A percentile compares a stretch with the other conserved stretches of the same genome.
phyloP scores from a whole-genome alignment of 1,284 basidiomycete species.

The Ustilago bromivora region DNA sequence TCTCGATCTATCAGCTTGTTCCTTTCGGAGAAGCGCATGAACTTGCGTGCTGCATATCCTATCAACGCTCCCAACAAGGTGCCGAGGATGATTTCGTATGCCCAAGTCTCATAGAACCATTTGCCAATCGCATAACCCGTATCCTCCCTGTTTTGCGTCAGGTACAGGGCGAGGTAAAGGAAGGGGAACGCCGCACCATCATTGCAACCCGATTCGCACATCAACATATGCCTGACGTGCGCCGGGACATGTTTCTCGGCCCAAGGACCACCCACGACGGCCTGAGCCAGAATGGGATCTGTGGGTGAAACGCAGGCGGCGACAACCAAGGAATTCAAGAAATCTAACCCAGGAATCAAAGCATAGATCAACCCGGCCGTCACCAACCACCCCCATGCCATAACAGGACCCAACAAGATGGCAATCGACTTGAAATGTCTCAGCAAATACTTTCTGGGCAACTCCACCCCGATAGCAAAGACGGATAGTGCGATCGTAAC shows the following conservation, averaged over 20 bases:
- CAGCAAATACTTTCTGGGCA: slow-evolving; percentile 77
- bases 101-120: slow-evolving; percentile 68
- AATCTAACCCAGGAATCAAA: slow-evolving; percentile 57
- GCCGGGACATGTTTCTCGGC: slow-evolving; percentile 98
- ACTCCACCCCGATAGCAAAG: slow-evolving; percentile 90
- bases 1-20: slow-evolving; percentile 93
- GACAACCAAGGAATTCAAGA: slow-evolving; percentile 70
- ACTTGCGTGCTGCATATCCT: slow-evolving; percentile 85
- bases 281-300: slow-evolving; percentile 78
- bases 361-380: slow-evolving; percentile 74
- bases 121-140: slow-evolving; percentile 74
- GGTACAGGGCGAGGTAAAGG: slow-evolving; percentile 90
- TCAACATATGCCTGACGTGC: slow-evolving; percentile 91
- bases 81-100: slow-evolving; percentile 86
- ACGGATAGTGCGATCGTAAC: slow-evolving; percentile 96
- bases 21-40: slow-evolving; percentile 94
- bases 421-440: slow-evolving; percentile 89
- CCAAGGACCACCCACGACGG: slow-evolving; percentile 93
- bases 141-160: slow-evolving; percentile 79
- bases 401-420: slow-evolving; percentile 87
- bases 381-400: slow-evolving; percentile 87
- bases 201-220: slow-evolving; percentile 91
- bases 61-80: slow-evolving; percentile 82
- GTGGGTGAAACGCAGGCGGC: slow-evolving; percentile 96
- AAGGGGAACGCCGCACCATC: slow-evolving; percentile 85